Evolutionary conservation across 1,284 basidiomycete genomes (phyloP).

Genomic region (Ustilago loliicola): DNA sequence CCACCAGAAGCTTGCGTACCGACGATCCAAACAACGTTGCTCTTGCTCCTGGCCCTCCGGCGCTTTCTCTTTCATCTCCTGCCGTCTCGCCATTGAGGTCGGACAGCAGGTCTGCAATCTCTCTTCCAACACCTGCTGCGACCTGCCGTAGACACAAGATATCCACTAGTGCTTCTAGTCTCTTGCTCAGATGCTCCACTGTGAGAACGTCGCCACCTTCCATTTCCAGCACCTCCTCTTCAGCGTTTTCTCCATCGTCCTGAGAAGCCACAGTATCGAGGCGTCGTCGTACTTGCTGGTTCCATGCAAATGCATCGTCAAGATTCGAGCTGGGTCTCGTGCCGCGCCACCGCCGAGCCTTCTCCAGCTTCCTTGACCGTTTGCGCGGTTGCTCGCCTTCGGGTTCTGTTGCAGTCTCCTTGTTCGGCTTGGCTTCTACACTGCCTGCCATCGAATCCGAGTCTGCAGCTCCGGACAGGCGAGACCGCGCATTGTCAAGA

Average conservation of each 20-base stretch:
- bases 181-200: conserved; percentile 42
- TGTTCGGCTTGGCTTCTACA: background rate
- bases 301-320: conserved; percentile 48
- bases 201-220: conserved; percentile 32
- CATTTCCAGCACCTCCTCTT: conserved; percentile 34
- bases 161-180: conserved; percentile 50
- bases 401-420: background rate
- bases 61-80: background rate
- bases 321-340: conserved; percentile 22
- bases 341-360: conserved; percentile 44
- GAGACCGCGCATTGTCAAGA: conserved; percentile 32
- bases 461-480: background rate
- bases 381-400: conserved; percentile 10
- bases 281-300: conserved; percentile 21
- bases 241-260: conserved; percentile 23
- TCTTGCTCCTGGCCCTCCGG: background rate
- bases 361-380: conserved; percentile 46
- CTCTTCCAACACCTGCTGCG: conserved; percentile 32
- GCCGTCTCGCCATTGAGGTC: conserved; percentile 7
- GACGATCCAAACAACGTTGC: conserved; percentile 38
- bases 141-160: conserved; percentile 50
- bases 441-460: background rate
- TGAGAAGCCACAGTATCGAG: conserved; percentile 28
- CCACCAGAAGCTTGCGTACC: conserved; percentile 36
- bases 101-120: conserved; percentile 34